These are phyloP conservation scores for Yamadazyma phyllophila DNA, from an alignment of 805 yeast genomes.

Conservation along the genomic window DNA sequence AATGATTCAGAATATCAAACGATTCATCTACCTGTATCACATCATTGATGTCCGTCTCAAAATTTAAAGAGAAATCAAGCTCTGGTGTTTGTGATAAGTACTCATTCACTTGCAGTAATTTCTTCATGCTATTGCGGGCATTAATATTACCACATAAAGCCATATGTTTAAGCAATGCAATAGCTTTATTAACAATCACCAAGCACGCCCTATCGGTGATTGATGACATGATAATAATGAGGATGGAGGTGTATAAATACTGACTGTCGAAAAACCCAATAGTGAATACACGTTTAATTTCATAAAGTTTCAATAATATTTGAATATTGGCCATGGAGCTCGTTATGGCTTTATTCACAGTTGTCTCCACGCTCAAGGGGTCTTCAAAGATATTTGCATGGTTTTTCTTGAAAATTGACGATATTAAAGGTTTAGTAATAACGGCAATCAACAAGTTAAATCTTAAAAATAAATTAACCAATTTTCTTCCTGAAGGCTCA, in stretches of 20 bases:
- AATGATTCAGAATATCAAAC: constrained; percentile 11
- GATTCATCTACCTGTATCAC: constrained; percentile 1
- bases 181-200: constrained; percentile 22
- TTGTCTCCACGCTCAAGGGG: constrained; percentile 21
- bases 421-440: constrained; percentile 33
- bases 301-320: constrained; percentile 27
- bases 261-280: constrained; percentile 42
- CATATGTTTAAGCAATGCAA: constrained; percentile 34
- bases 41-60: constrained; percentile 17
- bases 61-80: constrained; percentile 19
- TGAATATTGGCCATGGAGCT: constrained; percentile 32
- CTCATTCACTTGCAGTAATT: constrained; percentile 26
- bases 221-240: constrained; percentile 27
- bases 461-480: constrained; percentile 35
- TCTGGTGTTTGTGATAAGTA: constrained; percentile 24
- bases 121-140: constrained; percentile 29
- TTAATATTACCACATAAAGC: constrained; percentile 33
- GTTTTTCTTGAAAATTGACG: constrained; percentile 27
- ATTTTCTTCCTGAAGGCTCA: constrained; percentile 21
- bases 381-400: constrained; percentile 22
- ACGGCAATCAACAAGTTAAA: constrained; percentile 33
- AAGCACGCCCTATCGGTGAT: constrained; percentile 15
- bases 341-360: constrained; percentile 27
- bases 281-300: constrained; percentile 26
- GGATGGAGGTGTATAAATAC: constrained; percentile 33